Conservation (phyloP, 495 filamentous ascomycete genomes). For the Trichoderma erinaceum region DNA sequence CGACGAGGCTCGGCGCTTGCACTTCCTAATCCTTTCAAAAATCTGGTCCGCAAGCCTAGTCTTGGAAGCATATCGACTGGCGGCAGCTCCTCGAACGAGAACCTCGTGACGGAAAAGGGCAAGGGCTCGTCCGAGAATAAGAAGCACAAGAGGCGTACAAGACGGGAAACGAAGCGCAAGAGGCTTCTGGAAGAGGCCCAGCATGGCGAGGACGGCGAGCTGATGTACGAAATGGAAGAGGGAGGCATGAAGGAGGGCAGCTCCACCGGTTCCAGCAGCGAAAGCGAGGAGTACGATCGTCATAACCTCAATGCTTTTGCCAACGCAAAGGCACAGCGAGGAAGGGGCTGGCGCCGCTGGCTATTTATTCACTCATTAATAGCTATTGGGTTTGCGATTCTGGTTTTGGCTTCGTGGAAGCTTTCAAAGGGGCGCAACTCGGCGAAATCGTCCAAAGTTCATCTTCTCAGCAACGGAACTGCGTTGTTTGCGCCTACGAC, state of each 20-base stretch:
- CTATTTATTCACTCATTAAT: slow-evolving; percentile 48
- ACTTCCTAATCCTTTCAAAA: slow-evolving; percentile 35
- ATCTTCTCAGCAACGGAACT: slow-evolving; percentile 69
- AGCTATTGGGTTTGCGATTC: slow-evolving; percentile 43
- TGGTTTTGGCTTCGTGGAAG: slow-evolving; percentile 46
- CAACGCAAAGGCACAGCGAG: slow-evolving; percentile 38
- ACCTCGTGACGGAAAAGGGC: slow-evolving; percentile 47
- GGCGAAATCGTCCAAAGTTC: slow-evolving; percentile 16
- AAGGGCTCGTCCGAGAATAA: slow-evolving; percentile 34
- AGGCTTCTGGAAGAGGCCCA: slow-evolving; percentile 43
- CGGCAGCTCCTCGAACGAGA: slow-evolving; percentile 30
- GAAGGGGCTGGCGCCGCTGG: slow-evolving; percentile 44
- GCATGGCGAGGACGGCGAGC: slow-evolving; percentile 59
- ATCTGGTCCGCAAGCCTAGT: slow-evolving; percentile 27
- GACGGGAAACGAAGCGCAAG: slow-evolving; percentile 44
- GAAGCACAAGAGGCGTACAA: slow-evolving; percentile 25
- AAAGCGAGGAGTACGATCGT: slow-evolving; percentile 50
- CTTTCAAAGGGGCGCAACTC: slow-evolving; percentile 35
- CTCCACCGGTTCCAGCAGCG: slow-evolving; percentile 47
- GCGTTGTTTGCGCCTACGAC: slow-evolving; percentile 85
- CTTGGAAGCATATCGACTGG: slow-evolving; percentile 24
- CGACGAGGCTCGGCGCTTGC: slow-evolving; percentile 43
- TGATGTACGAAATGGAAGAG: slow-evolving; percentile 89
- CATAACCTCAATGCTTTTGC: slow-evolving; percentile 37
- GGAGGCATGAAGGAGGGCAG: slow-evolving; percentile 63